Base-by-base conservation (phyloP, 495 filamentous ascomycete genomes). In the Rusavskia elegans region DNA sequence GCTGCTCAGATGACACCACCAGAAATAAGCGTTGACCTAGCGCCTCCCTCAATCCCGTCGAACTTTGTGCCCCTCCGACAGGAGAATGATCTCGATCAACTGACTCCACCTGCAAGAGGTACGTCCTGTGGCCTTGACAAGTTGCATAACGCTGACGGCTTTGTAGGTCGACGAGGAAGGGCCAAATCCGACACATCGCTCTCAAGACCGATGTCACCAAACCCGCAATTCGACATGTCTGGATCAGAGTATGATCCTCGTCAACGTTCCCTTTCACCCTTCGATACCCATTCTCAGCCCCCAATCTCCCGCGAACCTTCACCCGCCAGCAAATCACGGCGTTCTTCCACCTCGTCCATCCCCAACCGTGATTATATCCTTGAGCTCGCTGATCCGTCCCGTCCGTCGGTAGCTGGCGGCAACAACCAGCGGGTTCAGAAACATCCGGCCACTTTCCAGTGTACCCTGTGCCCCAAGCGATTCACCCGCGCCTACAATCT, bases 401-500 rank as follows among this genome's bases (percentile, higher is more conserved):
- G 88, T 52, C 85, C 84, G 49, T 81, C 78, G n/a, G 76, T 78
- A 8, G 65, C 68, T n/a, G 44, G 44, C 8, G 65, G 77, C 30
- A 71, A 68, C 48, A 66, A 67, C 37, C 77, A 79, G 19, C 84
- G 92, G 9, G 79, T 85, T 10, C 92, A 98, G 62, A 98, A 96
- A 58, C 92, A 98, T 61, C 92, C 92, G 2, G 87, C 87, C 4
- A 94, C 86, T 1, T 94, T 92, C 64, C 86, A 92, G 57, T 94
- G 87, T 59, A 82, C 65, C 11, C 71, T 93, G 6, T 94, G 87
- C 54, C 87, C 87, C 5, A 93, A 94, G 61, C 80, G 83, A 5
- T 93, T 92, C 57, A 93, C 87, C 2, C 78, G 87, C 44, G 87
- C 87, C 5, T 92, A 95, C 64, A 95, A 95, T 54, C 67, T 95